A percentile compares a stretch with the other conserved stretches of the same genome.
Evolutionary conservation across 2,329 filamentous ascomycete genomes (phyloP).

Genomic region (Diaporthe eres): DNA sequence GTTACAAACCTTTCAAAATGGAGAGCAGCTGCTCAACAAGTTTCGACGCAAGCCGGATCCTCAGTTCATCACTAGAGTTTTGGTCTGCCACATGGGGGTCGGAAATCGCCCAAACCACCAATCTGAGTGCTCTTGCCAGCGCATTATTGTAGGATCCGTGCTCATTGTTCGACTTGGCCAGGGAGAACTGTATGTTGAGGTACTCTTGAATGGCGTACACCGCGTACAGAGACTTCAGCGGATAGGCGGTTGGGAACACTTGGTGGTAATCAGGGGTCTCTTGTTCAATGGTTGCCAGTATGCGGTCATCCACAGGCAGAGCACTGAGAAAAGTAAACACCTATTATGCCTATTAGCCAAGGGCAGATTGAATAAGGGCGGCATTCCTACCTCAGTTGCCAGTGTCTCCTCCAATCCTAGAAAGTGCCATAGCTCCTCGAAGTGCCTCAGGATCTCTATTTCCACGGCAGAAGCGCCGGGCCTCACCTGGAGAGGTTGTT

Average conservation of each 20-base stretch:
- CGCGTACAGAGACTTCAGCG: constrained; percentile 82
- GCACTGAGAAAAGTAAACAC: constrained; percentile 79
- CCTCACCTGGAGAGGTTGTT: constrained; percentile 60
- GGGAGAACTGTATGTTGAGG: constrained; percentile 58
- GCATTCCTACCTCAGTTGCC: constrained; percentile 71
- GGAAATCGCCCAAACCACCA: constrained; percentile 73
- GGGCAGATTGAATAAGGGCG: background rate
- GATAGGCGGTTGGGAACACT: constrained; percentile 77
- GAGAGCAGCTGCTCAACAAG: constrained; percentile 70
- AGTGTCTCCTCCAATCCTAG: constrained; percentile 80
- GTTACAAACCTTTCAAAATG: constrained; percentile 66
- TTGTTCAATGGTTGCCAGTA: constrained; percentile 72
- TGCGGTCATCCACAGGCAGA: constrained; percentile 76
- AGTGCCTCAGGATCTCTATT: constrained; percentile 83
- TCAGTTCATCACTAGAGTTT: constrained; percentile 59
- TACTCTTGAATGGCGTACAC: constrained; percentile 76
- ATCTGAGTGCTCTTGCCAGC: constrained; percentile 61
- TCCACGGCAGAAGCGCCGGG: constrained; percentile 76
- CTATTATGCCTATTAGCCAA: constrained; percentile 52
- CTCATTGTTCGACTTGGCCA: constrained; percentile 43
- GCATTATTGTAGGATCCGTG: constrained; percentile 49
- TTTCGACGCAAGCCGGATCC: constrained; percentile 63
- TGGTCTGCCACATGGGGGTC: constrained; percentile 66
- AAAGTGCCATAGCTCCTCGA: constrained; percentile 86
- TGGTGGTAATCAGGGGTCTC: constrained; percentile 67